phyloP scores from a whole-genome alignment of 768 basidiomycete species.

The Boletus sp. region DNA sequence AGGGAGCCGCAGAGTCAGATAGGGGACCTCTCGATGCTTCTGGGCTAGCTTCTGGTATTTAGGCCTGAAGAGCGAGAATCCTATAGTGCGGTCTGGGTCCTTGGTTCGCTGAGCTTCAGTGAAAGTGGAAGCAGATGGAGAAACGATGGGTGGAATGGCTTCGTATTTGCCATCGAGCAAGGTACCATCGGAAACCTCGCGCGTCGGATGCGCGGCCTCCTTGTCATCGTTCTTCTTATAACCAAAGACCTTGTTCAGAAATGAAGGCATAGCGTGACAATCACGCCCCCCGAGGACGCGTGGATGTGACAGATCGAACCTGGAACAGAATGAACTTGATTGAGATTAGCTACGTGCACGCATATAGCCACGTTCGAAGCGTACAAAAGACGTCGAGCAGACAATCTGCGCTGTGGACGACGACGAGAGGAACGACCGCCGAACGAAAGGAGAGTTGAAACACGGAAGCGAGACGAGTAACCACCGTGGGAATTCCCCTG shows the following conservation, averaged over 20 bases:
- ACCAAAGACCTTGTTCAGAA: constrained; percentile 75
- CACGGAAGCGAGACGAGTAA: not conserved
- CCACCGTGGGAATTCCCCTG: constrained; percentile 13
- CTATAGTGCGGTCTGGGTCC: constrained; percentile 40
- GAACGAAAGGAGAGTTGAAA: not conserved
- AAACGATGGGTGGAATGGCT: constrained; percentile 50
- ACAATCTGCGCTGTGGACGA: not conserved
- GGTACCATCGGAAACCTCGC: constrained; percentile 38
- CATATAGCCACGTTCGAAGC: not conserved
- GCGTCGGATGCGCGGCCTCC: constrained; percentile 30
- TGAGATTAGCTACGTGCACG: constrained; percentile 2
- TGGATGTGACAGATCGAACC: constrained; percentile 9
- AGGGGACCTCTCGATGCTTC: constrained; percentile 42
- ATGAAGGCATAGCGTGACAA: constrained; percentile 49
- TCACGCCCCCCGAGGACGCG: constrained; percentile 14
- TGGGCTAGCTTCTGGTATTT: constrained; percentile 40
- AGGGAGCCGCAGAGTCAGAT: constrained; percentile 62
- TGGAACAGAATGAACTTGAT: constrained; percentile 1
- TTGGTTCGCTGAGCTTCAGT: constrained; percentile 22
- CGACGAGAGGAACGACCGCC: not conserved
- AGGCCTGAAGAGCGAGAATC: constrained; percentile 49
- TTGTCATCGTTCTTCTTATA: constrained; percentile 65
- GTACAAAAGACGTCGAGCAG: constrained; percentile 2
- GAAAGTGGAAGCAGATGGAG: constrained; percentile 31
- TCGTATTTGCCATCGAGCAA: constrained; percentile 76